Evolutionary conservation across 2,329 filamentous ascomycete species (phyloP), one percentile per base, ranked within the genome.

Genomic region (Alternaria arbusti): DNA sequence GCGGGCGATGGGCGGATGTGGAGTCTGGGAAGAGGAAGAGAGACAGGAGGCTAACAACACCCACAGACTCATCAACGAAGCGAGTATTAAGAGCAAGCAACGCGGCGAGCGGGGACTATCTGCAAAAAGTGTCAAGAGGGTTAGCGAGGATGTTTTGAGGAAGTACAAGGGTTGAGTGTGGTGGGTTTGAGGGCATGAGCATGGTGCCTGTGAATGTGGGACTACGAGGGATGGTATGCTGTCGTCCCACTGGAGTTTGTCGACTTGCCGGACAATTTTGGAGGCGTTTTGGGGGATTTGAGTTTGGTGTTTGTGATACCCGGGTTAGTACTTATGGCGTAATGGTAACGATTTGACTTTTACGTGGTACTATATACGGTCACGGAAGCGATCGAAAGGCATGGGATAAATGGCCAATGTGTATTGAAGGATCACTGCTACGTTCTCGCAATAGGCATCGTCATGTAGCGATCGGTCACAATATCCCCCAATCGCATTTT

Each of bases 51-150:
- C 43, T 45, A 3, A 45, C 43, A 4, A 45, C 7, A 22, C 17
- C 43, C 15, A 6, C n/a, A 94, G 92, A 46, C 84, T 96, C 56
- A 86, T 96, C 78, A 93, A 91, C 69, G 93, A 96, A 81, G 91
- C 93, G 0, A 86, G 87, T 2, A 95, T 95, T 65, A 87, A 90
- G 72, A 89, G 91, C 54, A 93, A 92, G 74, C 88, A 90, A 76
- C 84, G 87, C 12, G 91, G 91, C 22, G 92, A 96, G 76, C 88
- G 88, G 70, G 87, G 87, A 5, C 84, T 96, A 61, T 91, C 90
- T n/a, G 89, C 91, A 3, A 89, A 89, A 73, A 91, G 90, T 65
- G 87, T 97, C 52, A 89, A 89, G 78, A 94, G 91, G 77, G 92
- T 92, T 50, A 91, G 92, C 3, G 88, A 90, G 79, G 91, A 65